These are phyloP conservation scores for Mucuna pruriens DNA, from an alignment of 306 rosid genomes.

Conservation along the genomic window DNA sequence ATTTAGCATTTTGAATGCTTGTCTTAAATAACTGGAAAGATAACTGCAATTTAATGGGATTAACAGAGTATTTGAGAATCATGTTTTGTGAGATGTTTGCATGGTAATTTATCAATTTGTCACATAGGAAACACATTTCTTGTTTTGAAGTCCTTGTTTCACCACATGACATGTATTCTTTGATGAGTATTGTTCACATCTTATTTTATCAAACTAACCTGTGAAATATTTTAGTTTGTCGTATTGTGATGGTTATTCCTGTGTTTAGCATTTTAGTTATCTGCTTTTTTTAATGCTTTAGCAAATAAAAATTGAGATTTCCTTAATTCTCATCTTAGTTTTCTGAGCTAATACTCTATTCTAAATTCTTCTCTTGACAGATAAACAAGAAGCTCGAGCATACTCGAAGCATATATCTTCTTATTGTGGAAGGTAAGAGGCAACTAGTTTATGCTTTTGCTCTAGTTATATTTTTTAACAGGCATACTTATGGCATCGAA, in stretches of 20 bases:
- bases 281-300: slow-evolving; percentile 1
- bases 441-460: slow-evolving; percentile 16
- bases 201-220: background rate
- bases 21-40: slow-evolving; percentile 28
- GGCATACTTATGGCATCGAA: slow-evolving; percentile 4
- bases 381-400: slow-evolving; percentile 91
- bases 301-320: background rate
- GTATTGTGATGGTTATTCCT: slow-evolving; percentile 6
- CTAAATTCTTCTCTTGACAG: slow-evolving; percentile 44
- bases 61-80: slow-evolving; percentile 21
- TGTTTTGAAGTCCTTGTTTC: slow-evolving; percentile 31
- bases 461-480: slow-evolving; percentile 6
- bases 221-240: slow-evolving; percentile 28
- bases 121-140: background rate
- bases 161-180: background rate
- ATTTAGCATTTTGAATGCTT: slow-evolving; percentile 1
- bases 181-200: background rate
- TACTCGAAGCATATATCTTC: slow-evolving; percentile 83
- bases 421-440: slow-evolving; percentile 83
- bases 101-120: background rate
- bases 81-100: background rate
- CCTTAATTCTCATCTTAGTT: background rate
- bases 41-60: slow-evolving; percentile 4
- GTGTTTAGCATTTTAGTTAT: background rate
- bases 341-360: slow-evolving; percentile 22